Evolutionary conservation across 2,329 filamentous ascomycete species (phyloP), one percentile per base, ranked within the genome.

Genomic region (Nothophaeocryptopus gaeumannii): DNA sequence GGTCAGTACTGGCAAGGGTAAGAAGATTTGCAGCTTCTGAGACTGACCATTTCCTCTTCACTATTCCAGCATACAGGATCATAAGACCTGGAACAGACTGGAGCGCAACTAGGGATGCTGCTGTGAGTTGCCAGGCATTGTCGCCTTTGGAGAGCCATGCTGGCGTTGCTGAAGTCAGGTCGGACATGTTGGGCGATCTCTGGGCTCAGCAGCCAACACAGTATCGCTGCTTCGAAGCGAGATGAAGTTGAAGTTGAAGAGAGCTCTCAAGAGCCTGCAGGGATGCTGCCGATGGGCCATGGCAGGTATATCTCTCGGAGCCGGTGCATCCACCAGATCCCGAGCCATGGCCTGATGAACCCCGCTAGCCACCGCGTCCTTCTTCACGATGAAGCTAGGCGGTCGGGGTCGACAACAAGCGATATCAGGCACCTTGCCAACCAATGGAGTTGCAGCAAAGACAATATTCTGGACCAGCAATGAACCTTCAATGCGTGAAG

Each of bases 71-170:
- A 55, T 78, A 78, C 54, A 78, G 62, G 14, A 77, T 70, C 41
- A 74, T 71, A 9, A 78, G 73, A 10, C 75, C 76, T 4, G 75
- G 76, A 3, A 78, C 66, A 20, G 72, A 74, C 58, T 78, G 76
- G 12, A 78, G 65, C 12, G 68, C 75, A 50, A 78, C 76, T 11
- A 78, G 65, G 5, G 71, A 73, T 5, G 70, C 76, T 2, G 76
- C 76, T 12, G 75, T 78, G 43, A 78, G 66, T 63, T 78, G 75
- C 76, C 76, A 78, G 38, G 75, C 73, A 64, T 78, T 75, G 63
- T 78, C 74, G 50, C 76, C 76, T 52, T 67, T 72, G 57, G 74
- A 65, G 29, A 74, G 64, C 59, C 59, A 62, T n/a, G 11, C 26
- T 36, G 58, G 58, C 32, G 54, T 51, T 20, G 44, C 42, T 8